Evolutionary conservation across 2,329 filamentous ascomycete genomes (phyloP), one percentile per base, ranked within the genome.

Genomic region (Cordyceps farinosa): DNA sequence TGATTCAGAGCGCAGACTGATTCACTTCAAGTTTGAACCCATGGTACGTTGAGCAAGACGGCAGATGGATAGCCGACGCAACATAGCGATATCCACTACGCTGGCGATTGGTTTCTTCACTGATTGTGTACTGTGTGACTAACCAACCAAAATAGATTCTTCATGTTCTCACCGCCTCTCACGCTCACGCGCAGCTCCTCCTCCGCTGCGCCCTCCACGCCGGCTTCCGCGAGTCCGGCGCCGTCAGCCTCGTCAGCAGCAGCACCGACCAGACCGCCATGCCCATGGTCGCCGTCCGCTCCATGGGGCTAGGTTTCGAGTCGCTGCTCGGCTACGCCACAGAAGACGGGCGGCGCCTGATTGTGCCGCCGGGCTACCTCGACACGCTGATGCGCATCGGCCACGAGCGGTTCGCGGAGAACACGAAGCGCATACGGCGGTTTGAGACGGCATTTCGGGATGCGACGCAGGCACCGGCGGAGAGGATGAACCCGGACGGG

Each of bases 1-100:
- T 44, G 73, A 66, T 61, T 70, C 68, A 58, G 72, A 73, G 62
- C 75, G 77, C 70, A 80, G 84, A 70, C 76, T 84, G 74, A 82
- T 97, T 57, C 91, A 94, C 75, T 90, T 97, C 77, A 95, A 96
- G 75, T 97, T 96, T 72, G 93, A 97, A 74, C 92, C 93, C 5
- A 92, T 97, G 92, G 93, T 96, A 82, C 73, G 87, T 73, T 69
- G 40, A 30, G 8, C 27, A 32, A 30, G 38, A 1, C 27, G 29
- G 0, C 22, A 52, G 29, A 17, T 15, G 5, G 13, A 40, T 32
- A 27, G 22, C 22, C 22, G 22, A 40, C 9, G 34, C 7, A 32
- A 38, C 40, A 58, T n/a, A 13, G 38, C 11, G 3, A 40, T 40
- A 5, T 15, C 38, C 13, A 38, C 7, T 22, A 10, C 36, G 36